phyloP scores from a whole-genome alignment of 768 basidiomycete species.

The Russula virescens region DNA sequence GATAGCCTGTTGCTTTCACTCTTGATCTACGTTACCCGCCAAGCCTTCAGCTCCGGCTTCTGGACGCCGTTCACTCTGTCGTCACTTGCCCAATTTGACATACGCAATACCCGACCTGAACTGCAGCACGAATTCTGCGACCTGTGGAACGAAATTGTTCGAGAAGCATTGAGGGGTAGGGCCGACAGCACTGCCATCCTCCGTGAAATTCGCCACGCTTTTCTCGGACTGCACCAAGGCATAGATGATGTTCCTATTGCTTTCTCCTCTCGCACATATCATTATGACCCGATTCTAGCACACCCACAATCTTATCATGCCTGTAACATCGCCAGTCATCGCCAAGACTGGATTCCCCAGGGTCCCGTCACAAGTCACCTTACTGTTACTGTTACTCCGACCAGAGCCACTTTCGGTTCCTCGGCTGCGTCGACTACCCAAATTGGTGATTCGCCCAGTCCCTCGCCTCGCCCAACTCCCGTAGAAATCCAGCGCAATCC shows the following conservation, averaged over 20 bases:
- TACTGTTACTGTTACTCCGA: not conserved
- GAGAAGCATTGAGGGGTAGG: not conserved
- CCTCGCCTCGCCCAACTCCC: not conserved
- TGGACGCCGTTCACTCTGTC: not conserved
- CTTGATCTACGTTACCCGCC: not conserved
- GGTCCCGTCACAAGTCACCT: not conserved
- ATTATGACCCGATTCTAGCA: not conserved
- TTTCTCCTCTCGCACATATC: not conserved
- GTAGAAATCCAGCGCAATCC: not conserved
- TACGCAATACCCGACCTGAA: not conserved
- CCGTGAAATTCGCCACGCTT: not conserved
- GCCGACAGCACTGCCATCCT: not conserved
- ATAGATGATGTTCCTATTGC: not conserved
- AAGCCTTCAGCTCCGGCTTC: not conserved
- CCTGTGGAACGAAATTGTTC: constrained; percentile 7
- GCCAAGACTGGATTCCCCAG: not conserved
- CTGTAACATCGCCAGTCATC: constrained; percentile 1
- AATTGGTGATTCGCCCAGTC: not conserved
- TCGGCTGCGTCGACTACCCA: too few relatives aligned
- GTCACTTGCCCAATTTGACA: not conserved
- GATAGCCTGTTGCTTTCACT: not conserved
- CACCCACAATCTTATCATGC: not conserved
- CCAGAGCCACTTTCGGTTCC: too few relatives aligned
- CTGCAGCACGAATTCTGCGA: constrained; percentile 8
- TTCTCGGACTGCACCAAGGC: constrained; percentile 1